Evolutionary conservation across 345 rosid species (phyloP), one percentile per base, ranked within the genome.

Genomic region (Jatropha curcas): DNA sequence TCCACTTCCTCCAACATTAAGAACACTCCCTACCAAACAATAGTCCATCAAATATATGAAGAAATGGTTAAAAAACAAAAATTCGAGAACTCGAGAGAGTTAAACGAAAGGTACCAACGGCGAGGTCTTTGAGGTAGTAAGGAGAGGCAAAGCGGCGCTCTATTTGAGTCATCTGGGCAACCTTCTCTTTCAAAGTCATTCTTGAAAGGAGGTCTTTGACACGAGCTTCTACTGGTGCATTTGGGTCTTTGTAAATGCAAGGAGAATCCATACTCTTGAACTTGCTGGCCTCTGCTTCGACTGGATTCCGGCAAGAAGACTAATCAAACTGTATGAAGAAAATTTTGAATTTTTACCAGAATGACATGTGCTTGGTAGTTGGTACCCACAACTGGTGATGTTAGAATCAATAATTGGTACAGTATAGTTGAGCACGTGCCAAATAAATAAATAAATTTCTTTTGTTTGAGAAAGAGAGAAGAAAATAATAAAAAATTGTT

Each of bases 131-230:
- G 65, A 94, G 82, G 75, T 62, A 82, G 61, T 80, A 63, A 51
- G 88, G 74, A 76, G 86, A 72, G 74, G 89, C 86, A 35, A 82
- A 83, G 45, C 52, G 3, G 39, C 98, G 93, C 74, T 94, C 95
- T 59, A 92, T 88, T 70, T 92, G 95, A 56, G 91, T 86, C 97
- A 94, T 90, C 79, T 92, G 98, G 9, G 93, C 93, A 59, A 94
- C 71, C 71, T 92, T 94, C 77, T 92, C 98, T 67, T 67, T 64
- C 56, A 90, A 56, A 50, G 85, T 94, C 98, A 94, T 92, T 65
- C 91, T 86, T 48, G 93, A 87, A 67, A 92, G 87, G 81, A 92
- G 90, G 84, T 94, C 97, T 33, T 81, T 68, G 59, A 92, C 74
- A 50, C 98, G 93, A 82, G 79, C 87, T 77, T 94, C 95, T 4